Evolutionary conservation across 352 stramenopile genomes (phyloP).

Genomic region (Proteromonas lacertae): DNA sequence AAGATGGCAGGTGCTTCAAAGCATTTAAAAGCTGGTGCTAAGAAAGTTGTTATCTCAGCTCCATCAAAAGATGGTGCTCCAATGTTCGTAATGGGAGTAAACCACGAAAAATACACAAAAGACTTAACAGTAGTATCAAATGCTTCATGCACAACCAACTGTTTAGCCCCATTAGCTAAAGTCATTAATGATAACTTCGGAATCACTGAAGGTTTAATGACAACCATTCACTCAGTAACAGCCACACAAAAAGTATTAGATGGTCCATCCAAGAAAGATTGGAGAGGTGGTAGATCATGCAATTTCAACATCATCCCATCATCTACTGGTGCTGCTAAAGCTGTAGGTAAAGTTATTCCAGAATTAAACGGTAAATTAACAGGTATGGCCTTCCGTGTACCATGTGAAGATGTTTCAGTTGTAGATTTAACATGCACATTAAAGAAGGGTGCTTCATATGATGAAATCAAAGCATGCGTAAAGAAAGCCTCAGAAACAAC

Average conservation of each 20-base stretch:
- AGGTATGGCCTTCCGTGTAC: conserved; percentile 78
- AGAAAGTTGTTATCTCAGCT: too few species aligned
- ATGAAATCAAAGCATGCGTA: conserved; percentile 47
- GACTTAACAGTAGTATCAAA: conserved; percentile 28
- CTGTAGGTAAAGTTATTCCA: too few species aligned
- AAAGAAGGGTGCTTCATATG: conserved; percentile 39
- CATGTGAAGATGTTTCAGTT: conserved; percentile 62
- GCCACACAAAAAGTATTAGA: conserved; percentile 66
- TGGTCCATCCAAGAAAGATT: conserved; percentile 59
- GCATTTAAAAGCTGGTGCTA: too few species aligned
- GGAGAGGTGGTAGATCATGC: conserved; percentile 49
- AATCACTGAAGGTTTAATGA: too few species aligned
- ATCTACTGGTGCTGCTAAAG: too few species aligned
- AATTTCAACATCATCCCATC: too few species aligned
- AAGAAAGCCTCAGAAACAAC: conserved; percentile 42
- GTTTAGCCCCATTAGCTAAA: too few species aligned
- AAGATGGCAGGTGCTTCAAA: conserved; percentile 36
- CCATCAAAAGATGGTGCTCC: too few species aligned
- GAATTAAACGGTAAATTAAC: too few species aligned
- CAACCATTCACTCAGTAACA: conserved; percentile 83
- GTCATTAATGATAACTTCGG: too few species aligned
- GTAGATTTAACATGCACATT: conserved; percentile 65
- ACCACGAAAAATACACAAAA: too few species aligned
- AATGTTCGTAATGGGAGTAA: too few species aligned
- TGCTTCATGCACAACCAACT: conserved; percentile 93